Conservation (phyloP, 495 filamentous ascomycete species). For the Daldinia loculata region DNA sequence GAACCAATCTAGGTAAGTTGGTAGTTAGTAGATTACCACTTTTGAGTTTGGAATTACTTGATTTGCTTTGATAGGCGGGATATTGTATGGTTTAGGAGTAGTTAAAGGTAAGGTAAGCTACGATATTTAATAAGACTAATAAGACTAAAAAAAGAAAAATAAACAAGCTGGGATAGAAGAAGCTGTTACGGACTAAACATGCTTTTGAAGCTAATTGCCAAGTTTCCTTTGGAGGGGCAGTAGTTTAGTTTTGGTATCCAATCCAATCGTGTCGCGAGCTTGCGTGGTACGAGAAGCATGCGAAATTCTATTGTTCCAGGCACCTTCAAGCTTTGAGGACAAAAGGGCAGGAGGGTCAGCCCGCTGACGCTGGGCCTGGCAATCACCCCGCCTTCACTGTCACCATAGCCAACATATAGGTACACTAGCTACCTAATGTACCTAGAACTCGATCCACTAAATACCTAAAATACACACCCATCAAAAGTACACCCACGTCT, state of each 20-base stretch:
- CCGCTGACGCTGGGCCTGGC: constrained; percentile 11
- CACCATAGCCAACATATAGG: neutral
- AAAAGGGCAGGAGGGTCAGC: neutral
- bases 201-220: constrained; percentile 38
- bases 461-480: neutral
- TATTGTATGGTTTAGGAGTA: constrained; percentile 2
- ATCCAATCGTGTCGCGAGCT: constrained; percentile 14
- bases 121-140: neutral
- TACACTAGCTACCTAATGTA: neutral
- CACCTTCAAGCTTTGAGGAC: neutral
- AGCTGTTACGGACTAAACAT: constrained; percentile 25
- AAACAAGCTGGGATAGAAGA: constrained; percentile 9
- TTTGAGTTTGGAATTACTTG: constrained; percentile 8
- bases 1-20: neutral
- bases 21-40: constrained; percentile 9
- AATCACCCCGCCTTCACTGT: constrained; percentile 21
- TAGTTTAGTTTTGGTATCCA: constrained; percentile 22
- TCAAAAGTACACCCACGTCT: neutral
- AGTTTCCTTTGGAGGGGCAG: constrained; percentile 38
- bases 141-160: neutral
- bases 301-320: neutral
- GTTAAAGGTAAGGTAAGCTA: constrained; percentile 4
- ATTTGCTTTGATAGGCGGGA: constrained; percentile 1
- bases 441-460: neutral
- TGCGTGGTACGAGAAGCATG: constrained; percentile 7